phyloP scores from a whole-genome alignment of 805 yeast genomes.

The Torulaspora gathmanii region DNA sequence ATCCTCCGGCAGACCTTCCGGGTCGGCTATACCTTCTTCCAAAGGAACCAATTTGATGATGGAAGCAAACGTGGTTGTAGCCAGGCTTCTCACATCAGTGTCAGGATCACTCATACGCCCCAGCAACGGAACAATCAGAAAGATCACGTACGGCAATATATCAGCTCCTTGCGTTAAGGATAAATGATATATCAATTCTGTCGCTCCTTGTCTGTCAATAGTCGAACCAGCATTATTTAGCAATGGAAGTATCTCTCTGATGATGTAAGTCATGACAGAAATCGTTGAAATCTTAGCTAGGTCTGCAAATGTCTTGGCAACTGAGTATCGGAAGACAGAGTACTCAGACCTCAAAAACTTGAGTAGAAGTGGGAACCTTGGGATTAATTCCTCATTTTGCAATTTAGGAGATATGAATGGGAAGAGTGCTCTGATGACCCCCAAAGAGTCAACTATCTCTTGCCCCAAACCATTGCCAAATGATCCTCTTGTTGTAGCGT shows the following conservation, averaged over 20 bases:
- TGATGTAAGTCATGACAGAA: conserved; percentile 68
- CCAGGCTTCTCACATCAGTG: conserved; percentile 77
- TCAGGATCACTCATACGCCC: conserved; percentile 98
- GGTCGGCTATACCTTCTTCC: conserved; percentile 96
- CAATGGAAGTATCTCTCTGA: conserved; percentile 74
- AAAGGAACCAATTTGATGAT: conserved; percentile 92
- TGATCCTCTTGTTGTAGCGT: conserved; percentile 17
- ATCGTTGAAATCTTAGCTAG: conserved; percentile 67
- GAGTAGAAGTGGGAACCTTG: conserved; percentile 48
- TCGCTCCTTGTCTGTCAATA: conserved; percentile 83
- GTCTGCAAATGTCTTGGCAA: conserved; percentile 84
- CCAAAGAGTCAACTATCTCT: conserved; percentile 77
- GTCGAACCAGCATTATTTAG: conserved; percentile 68
- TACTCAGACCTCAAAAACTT: conserved; percentile 58
- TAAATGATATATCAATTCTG: conserved; percentile 84
- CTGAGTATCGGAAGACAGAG: conserved; percentile 82
- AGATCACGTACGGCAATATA: conserved; percentile 90
- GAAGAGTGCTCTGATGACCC: conserved; percentile 68
- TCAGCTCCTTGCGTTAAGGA: conserved; percentile 80
- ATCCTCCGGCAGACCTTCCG: conserved; percentile 81
- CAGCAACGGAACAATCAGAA: conserved; percentile 89
- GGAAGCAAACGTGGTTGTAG: conserved; percentile 95
- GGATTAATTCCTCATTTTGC: conserved; percentile 44
- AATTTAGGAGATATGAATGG: conserved; percentile 53
- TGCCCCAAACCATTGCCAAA: conserved; percentile 49